Conservation (phyloP, 345 rosid species). For the Cochlearia excelsa region DNA sequence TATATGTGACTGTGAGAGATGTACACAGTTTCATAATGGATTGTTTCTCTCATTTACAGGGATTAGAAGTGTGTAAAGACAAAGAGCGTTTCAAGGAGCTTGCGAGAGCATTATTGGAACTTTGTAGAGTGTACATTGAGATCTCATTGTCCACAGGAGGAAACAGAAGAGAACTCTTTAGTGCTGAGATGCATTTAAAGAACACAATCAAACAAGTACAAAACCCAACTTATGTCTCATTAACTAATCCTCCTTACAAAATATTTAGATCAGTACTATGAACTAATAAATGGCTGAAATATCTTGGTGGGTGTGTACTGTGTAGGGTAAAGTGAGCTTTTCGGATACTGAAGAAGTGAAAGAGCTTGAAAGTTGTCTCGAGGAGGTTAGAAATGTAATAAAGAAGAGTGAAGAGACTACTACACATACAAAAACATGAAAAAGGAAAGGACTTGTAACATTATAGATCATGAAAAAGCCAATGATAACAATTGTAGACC, state of each 20-base stretch:
- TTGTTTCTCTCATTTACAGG: constrained; percentile 40
- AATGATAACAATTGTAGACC: no score
- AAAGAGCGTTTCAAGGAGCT: constrained; percentile 64
- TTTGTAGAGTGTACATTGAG: constrained; percentile 70
- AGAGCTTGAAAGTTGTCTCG: constrained; percentile 57
- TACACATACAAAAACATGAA: constrained; percentile 14
- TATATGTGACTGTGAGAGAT: background rate
- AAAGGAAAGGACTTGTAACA: no score
- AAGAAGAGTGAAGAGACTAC: constrained; percentile 29
- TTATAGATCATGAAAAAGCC: no score
- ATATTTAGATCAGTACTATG: background rate
- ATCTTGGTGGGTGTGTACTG: background rate
- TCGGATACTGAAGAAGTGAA: constrained; percentile 51
- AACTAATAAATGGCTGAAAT: background rate
- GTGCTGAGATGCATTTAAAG: constrained; percentile 79
- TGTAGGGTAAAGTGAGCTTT: constrained; percentile 62
- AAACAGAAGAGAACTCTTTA: constrained; percentile 59
- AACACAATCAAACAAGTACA: constrained; percentile 70
- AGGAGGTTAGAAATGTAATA: constrained; percentile 49
- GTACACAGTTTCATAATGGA: constrained; percentile 20
- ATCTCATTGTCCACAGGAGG: constrained; percentile 66
- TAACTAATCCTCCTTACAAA: background rate
- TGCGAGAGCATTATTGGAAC: constrained; percentile 68
- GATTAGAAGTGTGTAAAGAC: constrained; percentile 83
- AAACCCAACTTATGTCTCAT: background rate